Conservation (phyloP, 1,139 yeast species). For the Hyphopichia buzzinii region DNA sequence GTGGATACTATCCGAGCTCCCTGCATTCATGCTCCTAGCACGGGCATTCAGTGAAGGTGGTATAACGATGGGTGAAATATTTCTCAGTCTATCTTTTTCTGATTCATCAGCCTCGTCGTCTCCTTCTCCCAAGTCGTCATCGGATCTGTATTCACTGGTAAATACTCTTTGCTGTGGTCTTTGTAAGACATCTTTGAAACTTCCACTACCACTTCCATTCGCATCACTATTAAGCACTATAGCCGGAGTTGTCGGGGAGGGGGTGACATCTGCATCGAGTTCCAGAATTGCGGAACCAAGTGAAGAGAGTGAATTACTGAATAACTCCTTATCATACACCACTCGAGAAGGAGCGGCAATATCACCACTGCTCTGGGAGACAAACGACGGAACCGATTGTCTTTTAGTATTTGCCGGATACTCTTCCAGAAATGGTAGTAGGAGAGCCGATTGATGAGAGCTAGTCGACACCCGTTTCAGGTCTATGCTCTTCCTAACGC, state of each 20-base stretch:
- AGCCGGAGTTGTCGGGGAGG: slow-evolving; percentile 4
- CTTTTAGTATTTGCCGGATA: not conserved
- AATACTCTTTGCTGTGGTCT: not conserved
- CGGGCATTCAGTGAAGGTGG: slow-evolving; percentile 18
- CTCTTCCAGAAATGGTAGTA: slow-evolving; percentile 6
- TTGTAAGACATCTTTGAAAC: not conserved
- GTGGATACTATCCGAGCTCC: slow-evolving; percentile 17
- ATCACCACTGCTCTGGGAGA: slow-evolving; percentile 5
- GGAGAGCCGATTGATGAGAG: slow-evolving; percentile 2
- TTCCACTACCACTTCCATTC: not conserved
- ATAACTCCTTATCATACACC: slow-evolving; percentile 4
- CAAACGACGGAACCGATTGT: slow-evolving; percentile 2
- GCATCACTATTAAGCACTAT: slow-evolving; percentile 3
- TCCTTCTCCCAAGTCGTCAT: slow-evolving; percentile 1
- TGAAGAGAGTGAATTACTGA: slow-evolving; percentile 13
- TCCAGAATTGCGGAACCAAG: slow-evolving; percentile 12
- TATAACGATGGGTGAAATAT: slow-evolving; percentile 13
- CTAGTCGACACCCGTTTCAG: slow-evolving; percentile 19
- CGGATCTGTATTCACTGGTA: not conserved
- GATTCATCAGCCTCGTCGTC: slow-evolving; percentile 1
- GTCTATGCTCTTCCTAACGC: slow-evolving; percentile 28
- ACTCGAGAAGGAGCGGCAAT: not conserved
- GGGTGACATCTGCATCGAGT: not conserved
- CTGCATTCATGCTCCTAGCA: slow-evolving; percentile 14
- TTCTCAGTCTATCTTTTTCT: not conserved